phyloP scores from a whole-genome alignment of 257 asterid genomes.

The Plantago major region DNA sequence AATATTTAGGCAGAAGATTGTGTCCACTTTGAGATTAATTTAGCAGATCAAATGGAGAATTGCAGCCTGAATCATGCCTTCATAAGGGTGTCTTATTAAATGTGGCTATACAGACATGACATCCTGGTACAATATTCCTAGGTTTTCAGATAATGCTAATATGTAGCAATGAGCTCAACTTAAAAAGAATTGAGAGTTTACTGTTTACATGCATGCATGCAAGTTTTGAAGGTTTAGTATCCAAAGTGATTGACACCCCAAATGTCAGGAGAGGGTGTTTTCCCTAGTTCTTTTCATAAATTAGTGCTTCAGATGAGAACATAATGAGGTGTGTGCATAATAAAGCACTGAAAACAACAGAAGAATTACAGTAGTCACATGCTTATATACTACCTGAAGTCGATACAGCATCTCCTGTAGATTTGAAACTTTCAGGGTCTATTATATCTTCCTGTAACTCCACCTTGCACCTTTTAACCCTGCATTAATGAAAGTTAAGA shows the following conservation, averaged over 20 bases:
- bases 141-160: neutral
- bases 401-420: constrained; percentile 33
- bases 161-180: neutral
- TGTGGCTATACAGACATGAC: too few species aligned
- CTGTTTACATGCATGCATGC: neutral
- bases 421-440: constrained; percentile 33
- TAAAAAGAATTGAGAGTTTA: neutral
- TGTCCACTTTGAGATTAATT: neutral
- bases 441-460: constrained; percentile 30
- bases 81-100: too few species aligned
- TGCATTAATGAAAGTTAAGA: constrained; percentile 22
- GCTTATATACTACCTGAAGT: constrained; percentile 30
- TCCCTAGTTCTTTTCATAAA: neutral
- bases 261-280: neutral
- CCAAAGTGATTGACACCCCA: neutral
- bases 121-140: neutral
- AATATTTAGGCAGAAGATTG: neutral
- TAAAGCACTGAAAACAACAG: constrained; percentile 6
- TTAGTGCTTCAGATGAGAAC: neutral
- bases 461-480: constrained; percentile 75
- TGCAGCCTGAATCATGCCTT: too few species aligned
- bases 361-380: neutral
- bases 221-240: neutral
- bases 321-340: neutral
- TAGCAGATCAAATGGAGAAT: neutral